Evolutionary conservation across 257 asterid genomes (phyloP).

Genomic region (Lantana camara): DNA sequence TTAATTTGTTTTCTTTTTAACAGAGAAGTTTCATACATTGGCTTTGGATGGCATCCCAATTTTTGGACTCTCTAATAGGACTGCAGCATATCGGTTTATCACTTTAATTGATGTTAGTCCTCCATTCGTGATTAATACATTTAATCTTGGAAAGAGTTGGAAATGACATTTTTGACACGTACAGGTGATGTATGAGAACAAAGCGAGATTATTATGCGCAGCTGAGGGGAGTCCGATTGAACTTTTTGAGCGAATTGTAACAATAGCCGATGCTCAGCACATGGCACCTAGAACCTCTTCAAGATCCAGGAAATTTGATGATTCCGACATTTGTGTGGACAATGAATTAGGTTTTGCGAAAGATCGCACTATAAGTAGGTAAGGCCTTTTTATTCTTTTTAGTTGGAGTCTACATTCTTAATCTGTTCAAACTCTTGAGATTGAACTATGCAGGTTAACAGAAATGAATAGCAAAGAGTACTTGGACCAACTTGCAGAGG

Average conservation of each 20-base stretch:
- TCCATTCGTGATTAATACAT: no score
- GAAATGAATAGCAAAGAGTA: slow-evolving; percentile 87
- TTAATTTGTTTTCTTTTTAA: slow-evolving; percentile 17
- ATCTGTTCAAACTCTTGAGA: no score
- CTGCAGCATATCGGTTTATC: slow-evolving; percentile 96
- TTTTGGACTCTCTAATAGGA: slow-evolving; percentile 78
- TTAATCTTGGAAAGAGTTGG: background rate
- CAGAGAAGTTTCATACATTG: slow-evolving; percentile 88
- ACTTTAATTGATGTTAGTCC: slow-evolving; percentile 90
- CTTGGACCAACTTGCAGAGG: slow-evolving; percentile 67
- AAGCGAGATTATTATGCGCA: slow-evolving; percentile 72
- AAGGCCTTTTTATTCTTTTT: no score
- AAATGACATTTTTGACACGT: background rate
- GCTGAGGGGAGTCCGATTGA: slow-evolving; percentile 83
- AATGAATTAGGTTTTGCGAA: slow-evolving; percentile 92
- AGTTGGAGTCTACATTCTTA: no score
- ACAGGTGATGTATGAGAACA: slow-evolving; percentile 94
- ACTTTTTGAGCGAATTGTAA: slow-evolving; percentile 73
- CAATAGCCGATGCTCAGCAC: slow-evolving; percentile 79
- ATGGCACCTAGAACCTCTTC: slow-evolving; percentile 90
- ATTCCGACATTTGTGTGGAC: slow-evolving; percentile 87
- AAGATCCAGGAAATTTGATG: slow-evolving; percentile 79
- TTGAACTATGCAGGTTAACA: slow-evolving; percentile 52
- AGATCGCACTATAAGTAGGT: slow-evolving; percentile 97
- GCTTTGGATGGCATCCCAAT: slow-evolving; percentile 88